Evolutionary conservation across 2,329 filamentous ascomycete genomes (phyloP).

Genomic region (Huntiella abstrusa): DNA sequence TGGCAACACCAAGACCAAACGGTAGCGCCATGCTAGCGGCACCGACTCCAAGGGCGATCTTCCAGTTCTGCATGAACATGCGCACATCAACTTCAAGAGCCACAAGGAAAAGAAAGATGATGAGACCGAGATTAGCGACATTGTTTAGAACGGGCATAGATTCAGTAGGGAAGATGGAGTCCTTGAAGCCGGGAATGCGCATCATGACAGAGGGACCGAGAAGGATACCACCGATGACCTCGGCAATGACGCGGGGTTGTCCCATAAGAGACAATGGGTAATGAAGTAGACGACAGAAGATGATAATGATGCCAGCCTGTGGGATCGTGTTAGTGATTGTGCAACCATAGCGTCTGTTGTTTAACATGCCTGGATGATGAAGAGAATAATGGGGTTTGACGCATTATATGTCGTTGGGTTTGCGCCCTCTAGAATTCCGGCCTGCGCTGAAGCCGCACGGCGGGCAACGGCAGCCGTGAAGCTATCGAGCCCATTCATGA

Average conservation of each 20-base stretch:
- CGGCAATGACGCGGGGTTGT: slow-evolving; percentile 67
- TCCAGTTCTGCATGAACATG: slow-evolving; percentile 64
- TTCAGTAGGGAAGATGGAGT: slow-evolving; percentile 54
- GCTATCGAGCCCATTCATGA: slow-evolving; percentile 16
- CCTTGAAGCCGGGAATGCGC: slow-evolving; percentile 59
- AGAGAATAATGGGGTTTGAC: slow-evolving; percentile 53
- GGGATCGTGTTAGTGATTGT: slow-evolving; percentile 6
- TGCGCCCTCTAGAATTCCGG: slow-evolving; percentile 50
- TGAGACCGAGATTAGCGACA: slow-evolving; percentile 59
- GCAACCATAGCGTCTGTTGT: slow-evolving; percentile 2
- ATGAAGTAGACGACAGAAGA: slow-evolving; percentile 38
- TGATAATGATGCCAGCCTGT: slow-evolving; percentile 26
- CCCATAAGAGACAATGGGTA: slow-evolving; percentile 59
- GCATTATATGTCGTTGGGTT: slow-evolving; percentile 51
- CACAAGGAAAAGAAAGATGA: slow-evolving; percentile 75
- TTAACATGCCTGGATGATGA: slow-evolving; percentile 48
- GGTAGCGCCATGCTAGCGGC: slow-evolving; percentile 64
- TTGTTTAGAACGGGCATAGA: slow-evolving; percentile 40
- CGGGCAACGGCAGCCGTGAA: slow-evolving; percentile 13
- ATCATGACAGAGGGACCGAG: slow-evolving; percentile 79
- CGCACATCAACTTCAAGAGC: slow-evolving; percentile 73
- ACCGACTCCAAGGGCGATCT: slow-evolving; percentile 57
- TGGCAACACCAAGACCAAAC: slow-evolving; percentile 62
- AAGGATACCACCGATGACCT: slow-evolving; percentile 69
- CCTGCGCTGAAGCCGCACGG: slow-evolving; percentile 22